Evolutionary conservation across 495 filamentous ascomycete species (phyloP).

Genomic region (Penicillium angulare): DNA sequence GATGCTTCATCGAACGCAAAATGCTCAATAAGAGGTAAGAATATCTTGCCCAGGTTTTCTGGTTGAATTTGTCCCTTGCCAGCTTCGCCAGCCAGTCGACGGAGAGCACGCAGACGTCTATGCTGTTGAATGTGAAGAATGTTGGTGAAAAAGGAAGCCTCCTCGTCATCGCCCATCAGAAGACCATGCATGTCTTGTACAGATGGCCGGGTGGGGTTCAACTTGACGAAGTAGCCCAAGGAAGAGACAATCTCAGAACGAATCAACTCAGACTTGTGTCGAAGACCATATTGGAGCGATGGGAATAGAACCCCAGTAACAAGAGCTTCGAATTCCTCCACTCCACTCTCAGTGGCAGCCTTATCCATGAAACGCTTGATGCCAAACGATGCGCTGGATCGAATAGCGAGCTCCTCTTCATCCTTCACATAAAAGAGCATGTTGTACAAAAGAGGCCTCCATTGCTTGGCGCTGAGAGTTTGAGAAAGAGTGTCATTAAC

Average conservation of each 20-base stretch:
- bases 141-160: conserved; percentile 91
- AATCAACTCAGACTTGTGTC: conserved; percentile 77
- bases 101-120: conserved; percentile 79
- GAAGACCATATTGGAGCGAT: conserved; percentile 68
- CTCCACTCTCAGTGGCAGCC: conserved; percentile 32
- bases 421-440: conserved; percentile 85
- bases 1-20: conserved; percentile 81
- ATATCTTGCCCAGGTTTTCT: conserved; percentile 78
- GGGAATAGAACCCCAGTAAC: conserved; percentile 66
- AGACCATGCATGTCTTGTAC: conserved; percentile 74
- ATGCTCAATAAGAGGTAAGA: conserved; percentile 89
- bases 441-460: conserved; percentile 88
- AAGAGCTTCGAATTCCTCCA: conserved; percentile 49
- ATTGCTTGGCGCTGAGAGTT: conserved; percentile 69
- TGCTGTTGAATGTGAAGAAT: conserved; percentile 89
- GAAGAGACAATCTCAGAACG: conserved; percentile 75
- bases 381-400: conserved; percentile 79
- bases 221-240: conserved; percentile 72
- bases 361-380: conserved; percentile 78
- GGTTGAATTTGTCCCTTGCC: conserved; percentile 60
- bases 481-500: conserved; percentile 58
- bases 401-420: conserved; percentile 80
- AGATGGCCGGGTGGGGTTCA: conserved; percentile 63
- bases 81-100: conserved; percentile 67
- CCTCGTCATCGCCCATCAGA: conserved; percentile 74